Percentiles rank a stretch among this genome's conserved stretches.
Conservation (phyloP, 2,329 filamentous ascomycete genomes). For the Botrytis hyacinthi region DNA sequence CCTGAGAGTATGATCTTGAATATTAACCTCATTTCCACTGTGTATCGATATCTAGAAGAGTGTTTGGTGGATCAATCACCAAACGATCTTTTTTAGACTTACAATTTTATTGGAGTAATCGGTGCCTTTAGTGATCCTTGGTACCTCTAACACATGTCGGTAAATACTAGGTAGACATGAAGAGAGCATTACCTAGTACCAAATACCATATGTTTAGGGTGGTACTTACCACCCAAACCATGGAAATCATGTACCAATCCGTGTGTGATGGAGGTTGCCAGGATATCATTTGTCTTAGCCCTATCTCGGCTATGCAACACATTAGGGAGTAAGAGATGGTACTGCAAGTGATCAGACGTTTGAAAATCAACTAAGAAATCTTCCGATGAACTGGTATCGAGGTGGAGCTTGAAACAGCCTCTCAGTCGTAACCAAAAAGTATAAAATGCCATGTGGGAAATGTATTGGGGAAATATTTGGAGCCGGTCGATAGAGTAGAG, state of each 20-base stretch:
- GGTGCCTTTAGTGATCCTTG: not conserved
- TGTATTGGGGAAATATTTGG: not conserved
- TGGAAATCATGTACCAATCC: not conserved
- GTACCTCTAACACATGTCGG: not conserved
- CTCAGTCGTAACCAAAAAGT: not conserved
- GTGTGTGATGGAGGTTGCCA: not conserved
- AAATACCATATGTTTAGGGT: not conserved
- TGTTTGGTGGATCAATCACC: not conserved
- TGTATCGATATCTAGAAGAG: not conserved
- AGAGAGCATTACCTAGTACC: not conserved
- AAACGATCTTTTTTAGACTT: not conserved
- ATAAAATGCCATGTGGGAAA: not conserved
- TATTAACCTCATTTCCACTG: not conserved
- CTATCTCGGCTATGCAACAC: not conserved
- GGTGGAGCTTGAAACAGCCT: not conserved
- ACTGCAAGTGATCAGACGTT: not conserved
- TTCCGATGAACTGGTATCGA: slow-evolving; percentile 6
- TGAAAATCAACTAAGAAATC: not conserved
- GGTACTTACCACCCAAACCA: slow-evolving; percentile 1
- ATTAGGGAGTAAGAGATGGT: not conserved
- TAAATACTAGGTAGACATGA: not conserved
- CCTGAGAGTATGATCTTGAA: not conserved
- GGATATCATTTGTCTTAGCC: not conserved
- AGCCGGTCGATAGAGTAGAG: not conserved
- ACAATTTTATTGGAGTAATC: not conserved